phyloP scores from a whole-genome alignment of 2,329 filamentous ascomycete genomes.

The Aureobasidium musti region DNA sequence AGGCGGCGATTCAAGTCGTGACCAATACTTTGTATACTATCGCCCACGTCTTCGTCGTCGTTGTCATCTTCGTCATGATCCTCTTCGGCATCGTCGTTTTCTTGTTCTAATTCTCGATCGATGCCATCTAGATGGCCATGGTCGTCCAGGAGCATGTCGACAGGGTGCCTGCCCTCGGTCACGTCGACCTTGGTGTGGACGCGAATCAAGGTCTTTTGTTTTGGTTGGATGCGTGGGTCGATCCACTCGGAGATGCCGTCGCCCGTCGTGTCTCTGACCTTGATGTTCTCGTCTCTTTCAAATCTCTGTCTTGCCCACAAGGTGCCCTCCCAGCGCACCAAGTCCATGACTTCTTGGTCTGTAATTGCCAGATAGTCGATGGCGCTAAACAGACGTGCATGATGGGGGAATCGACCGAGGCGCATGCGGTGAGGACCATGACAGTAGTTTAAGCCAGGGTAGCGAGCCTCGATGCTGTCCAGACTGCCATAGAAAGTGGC shows the following conservation, averaged over 20 bases:
- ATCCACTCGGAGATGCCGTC: constrained; percentile 67
- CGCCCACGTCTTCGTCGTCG: constrained; percentile 30
- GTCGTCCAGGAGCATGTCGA: constrained; percentile 9
- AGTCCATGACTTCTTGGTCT: constrained; percentile 65
- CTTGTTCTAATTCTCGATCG: background rate
- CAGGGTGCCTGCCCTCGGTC: constrained; percentile 15
- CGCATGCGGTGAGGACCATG: constrained; percentile 72
- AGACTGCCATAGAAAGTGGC: constrained; percentile 77
- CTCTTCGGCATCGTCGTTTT: constrained; percentile 33
- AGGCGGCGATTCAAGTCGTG: constrained; percentile 29
- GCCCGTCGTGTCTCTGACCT: constrained; percentile 69
- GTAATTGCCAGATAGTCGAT: constrained; percentile 72
- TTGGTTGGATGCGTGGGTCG: constrained; percentile 46
- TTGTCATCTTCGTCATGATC: constrained; percentile 33
- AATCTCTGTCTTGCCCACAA: constrained; percentile 80
- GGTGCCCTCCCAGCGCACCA: constrained; percentile 82
- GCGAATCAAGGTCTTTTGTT: constrained; percentile 33
- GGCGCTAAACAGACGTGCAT: constrained; percentile 72
- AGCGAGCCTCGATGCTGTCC: constrained; percentile 77
- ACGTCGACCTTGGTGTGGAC: constrained; percentile 22
- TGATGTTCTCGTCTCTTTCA: constrained; percentile 71
- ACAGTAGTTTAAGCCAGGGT: constrained; percentile 78
- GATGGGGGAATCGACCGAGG: constrained; percentile 75
- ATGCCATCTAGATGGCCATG: background rate
- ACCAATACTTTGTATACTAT: constrained; percentile 11